Percentiles rank a stretch among this genome's conserved stretches.
These are phyloP conservation scores for Thymus mandschuricus DNA, from an alignment of 257 asterid species.

Conservation along the genomic window DNA sequence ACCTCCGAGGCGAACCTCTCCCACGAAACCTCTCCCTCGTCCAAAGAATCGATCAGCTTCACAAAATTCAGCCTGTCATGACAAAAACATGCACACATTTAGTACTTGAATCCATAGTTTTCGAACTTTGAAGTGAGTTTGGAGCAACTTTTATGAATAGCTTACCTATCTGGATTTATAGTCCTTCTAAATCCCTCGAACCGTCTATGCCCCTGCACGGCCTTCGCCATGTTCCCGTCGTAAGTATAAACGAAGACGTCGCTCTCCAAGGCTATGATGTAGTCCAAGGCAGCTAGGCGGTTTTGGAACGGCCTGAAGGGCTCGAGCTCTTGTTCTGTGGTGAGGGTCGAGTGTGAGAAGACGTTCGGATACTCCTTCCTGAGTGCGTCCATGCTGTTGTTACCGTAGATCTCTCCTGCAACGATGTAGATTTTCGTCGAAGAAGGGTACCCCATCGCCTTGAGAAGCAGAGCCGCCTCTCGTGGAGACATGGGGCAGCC, in stretches of 20 bases:
- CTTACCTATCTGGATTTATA: slow-evolving; percentile 88
- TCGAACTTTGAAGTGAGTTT: neutral
- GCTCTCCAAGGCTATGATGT: slow-evolving; percentile 83
- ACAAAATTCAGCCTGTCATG: slow-evolving; percentile 68
- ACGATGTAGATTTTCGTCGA: slow-evolving; percentile 81
- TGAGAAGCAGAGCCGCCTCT: slow-evolving; percentile 83
- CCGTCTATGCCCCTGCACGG: slow-evolving; percentile 91
- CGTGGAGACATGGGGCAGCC: slow-evolving; percentile 97
- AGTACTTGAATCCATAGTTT: neutral
- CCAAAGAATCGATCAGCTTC: slow-evolving; percentile 59
- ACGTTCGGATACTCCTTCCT: slow-evolving; percentile 75
- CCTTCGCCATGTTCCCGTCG: slow-evolving; percentile 99
- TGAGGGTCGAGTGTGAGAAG: slow-evolving; percentile 81
- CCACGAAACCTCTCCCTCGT: slow-evolving; percentile 61
- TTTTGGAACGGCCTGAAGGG: slow-evolving; percentile 69
- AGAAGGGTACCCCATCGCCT: slow-evolving; percentile 93
- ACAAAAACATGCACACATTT: neutral
- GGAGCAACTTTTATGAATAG: neutral
- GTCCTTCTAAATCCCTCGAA: slow-evolving; percentile 88
- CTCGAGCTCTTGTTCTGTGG: slow-evolving; percentile 65
- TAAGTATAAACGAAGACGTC: slow-evolving; percentile 87
- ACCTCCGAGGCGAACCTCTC: slow-evolving; percentile 65
- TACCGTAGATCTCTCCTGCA: slow-evolving; percentile 91
- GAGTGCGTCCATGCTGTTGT: slow-evolving; percentile 77
- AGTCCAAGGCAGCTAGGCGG: slow-evolving; percentile 94